These are phyloP conservation scores for Phaseolus lunatus DNA, from an alignment of 306 rosid genomes.

Conservation along the genomic window DNA sequence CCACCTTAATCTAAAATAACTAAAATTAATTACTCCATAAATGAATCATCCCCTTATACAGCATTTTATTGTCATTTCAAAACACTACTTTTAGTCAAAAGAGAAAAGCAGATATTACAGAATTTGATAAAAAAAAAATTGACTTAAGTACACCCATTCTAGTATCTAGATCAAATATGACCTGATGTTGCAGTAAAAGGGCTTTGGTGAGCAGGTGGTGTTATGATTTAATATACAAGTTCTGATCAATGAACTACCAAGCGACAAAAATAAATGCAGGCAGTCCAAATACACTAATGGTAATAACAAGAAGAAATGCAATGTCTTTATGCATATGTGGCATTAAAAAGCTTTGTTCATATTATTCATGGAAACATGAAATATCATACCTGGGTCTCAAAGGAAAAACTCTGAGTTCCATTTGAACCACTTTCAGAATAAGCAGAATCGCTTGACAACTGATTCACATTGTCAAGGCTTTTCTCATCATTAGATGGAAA, in stretches of 20 bases:
- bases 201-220: neutral
- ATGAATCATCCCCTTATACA: no score
- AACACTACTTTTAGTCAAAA: no score
- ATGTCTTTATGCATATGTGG: neutral
- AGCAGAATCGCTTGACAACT: slow-evolving; percentile 49
- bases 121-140: no score
- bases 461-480: slow-evolving; percentile 51
- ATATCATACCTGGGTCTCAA: slow-evolving; percentile 87
- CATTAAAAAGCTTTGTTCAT: slow-evolving; percentile 12
- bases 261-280: neutral
- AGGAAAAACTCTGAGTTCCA: slow-evolving; percentile 77
- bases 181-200: neutral
- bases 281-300: neutral
- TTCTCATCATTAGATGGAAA: slow-evolving; percentile 59
- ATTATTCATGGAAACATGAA: slow-evolving; percentile 31
- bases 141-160: no score
- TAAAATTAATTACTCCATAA: no score
- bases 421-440: slow-evolving; percentile 59
- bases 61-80: no score
- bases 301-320: slow-evolving; percentile 14
- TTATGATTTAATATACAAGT: slow-evolving; percentile 9
- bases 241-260: neutral
- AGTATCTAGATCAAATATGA: neutral
- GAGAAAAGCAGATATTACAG: no score
- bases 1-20: no score